Conservation (phyloP, 2,329 filamentous ascomycete genomes). For the Diplodia mutila region DNA sequence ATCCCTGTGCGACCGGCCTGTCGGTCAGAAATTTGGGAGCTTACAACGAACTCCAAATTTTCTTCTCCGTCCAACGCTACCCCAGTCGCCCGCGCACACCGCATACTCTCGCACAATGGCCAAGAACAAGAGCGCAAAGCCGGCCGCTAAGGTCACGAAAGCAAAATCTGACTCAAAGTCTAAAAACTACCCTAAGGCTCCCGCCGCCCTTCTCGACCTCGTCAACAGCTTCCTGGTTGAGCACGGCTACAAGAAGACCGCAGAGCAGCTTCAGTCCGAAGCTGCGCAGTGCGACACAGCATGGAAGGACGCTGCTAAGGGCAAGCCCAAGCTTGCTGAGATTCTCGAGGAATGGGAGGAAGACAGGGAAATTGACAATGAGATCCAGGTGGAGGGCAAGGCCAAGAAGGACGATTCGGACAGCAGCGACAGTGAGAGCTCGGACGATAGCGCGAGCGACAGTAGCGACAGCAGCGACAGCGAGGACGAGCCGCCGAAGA, state of each 20-base stretch:
- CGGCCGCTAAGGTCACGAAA: constrained; percentile 18
- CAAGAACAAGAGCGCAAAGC: constrained; percentile 24
- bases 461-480: constrained; percentile 27
- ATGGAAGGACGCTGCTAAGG: constrained; percentile 27
- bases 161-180: constrained; percentile 13
- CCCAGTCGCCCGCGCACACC: background rate
- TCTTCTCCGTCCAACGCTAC: background rate
- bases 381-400: constrained; percentile 10
- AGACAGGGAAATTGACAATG: constrained; percentile 21
- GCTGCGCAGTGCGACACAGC: constrained; percentile 19
- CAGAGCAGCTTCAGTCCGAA: constrained; percentile 33
- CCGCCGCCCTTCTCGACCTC: constrained; percentile 37
- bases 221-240: constrained; percentile 41
- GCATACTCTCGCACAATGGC: constrained; percentile 9
- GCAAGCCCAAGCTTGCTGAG: constrained; percentile 32
- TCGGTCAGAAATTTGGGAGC: constrained; percentile 17
- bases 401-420: constrained; percentile 6
- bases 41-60: background rate
- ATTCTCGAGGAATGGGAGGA: constrained; percentile 37
- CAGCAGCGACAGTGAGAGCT: constrained; percentile 26
- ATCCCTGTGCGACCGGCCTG: constrained; percentile 1
- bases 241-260: constrained; percentile 40
- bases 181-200: constrained; percentile 29
- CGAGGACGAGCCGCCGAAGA: constrained; percentile 34
- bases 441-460: constrained; percentile 25